Base-by-base conservation (phyloP, 495 filamentous ascomycete species). In the Penicillium flavigenum region DNA sequence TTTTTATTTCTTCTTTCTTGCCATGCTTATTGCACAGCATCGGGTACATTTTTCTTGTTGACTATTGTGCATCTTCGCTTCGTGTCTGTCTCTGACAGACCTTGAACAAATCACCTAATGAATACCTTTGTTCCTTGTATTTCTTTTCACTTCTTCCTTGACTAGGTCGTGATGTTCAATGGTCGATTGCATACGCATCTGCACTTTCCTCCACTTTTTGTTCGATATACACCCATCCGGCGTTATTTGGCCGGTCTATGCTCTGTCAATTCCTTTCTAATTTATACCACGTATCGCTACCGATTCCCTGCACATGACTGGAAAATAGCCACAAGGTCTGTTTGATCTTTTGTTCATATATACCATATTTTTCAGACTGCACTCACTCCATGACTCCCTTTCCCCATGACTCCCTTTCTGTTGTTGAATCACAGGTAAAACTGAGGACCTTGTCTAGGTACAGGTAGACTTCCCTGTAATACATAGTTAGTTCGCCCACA, bases 1-100 rank as follows among this genome's bases (percentile, higher is more conserved):
- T 38, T 12, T 57, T 53, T 9, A 41, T 56, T 38, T 57, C 27
- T 50, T 56, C 55, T 48, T 53, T 47, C 29, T 56, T 57, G 38
- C 46, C 46, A 27, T 65, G 58, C 62, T 57, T 24, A 29, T 47
- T 32, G 32, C 53, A 47, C 42, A 34, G 43, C 42, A 54, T 56
- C 47, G 53, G 62, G 61, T 66, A 63, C 42, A 62, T 64, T 57
- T 59, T 62, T 59, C 27, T 31, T 34, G 31, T 39, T 36, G 10
- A 34, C 17, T 47, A 34, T 22, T 58, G 19, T 50, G 46, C 46
- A 29, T 51, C 34, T 26, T 41, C 51, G 31, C 39, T 66, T 63
- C 57, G 57, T 43, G 51, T 57, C 63, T 59, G 36, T 61, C 54
- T 56, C 51, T 47, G 51, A 51, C 47, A 44, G 56, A 58, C 51